A percentile compares a stretch with the other conserved stretches of the same genome.
Evolutionary conservation across 2,329 filamentous ascomycete species (phyloP).

Genomic region (Penicillium digitatum): DNA sequence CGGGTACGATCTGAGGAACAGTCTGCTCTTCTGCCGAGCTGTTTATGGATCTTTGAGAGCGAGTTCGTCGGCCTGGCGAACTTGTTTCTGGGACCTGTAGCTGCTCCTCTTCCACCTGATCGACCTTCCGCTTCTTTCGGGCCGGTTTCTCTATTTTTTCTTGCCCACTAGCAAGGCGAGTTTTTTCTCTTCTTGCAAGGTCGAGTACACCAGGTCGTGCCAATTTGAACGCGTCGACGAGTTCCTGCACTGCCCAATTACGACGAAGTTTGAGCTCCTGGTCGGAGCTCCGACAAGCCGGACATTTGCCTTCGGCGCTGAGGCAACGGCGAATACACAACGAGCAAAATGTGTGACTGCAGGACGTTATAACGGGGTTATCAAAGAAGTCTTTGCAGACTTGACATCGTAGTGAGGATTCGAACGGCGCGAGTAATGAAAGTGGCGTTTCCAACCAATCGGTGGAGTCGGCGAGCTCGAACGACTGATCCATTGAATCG

Average conservation of each 20-base stretch:
- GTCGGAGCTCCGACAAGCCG: constrained; percentile 71
- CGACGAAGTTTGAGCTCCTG: constrained; percentile 80
- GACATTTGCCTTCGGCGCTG: constrained; percentile 79
- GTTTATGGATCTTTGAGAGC: constrained; percentile 26
- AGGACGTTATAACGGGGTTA: constrained; percentile 91
- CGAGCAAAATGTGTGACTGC: constrained; percentile 94
- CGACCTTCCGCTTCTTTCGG: constrained; percentile 37
- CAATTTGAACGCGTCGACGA: constrained; percentile 71
- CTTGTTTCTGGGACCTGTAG: constrained; percentile 31
- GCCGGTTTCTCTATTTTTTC: constrained; percentile 28
- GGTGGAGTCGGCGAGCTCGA: constrained; percentile 44
- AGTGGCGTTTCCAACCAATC: constrained; percentile 50
- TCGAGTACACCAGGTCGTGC: constrained; percentile 61
- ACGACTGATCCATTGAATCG: constrained; percentile 33
- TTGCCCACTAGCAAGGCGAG: constrained; percentile 52
- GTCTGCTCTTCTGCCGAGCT: neutral
- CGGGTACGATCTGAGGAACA: constrained; percentile 5
- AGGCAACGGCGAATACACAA: constrained; percentile 87
- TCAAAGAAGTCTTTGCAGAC: constrained; percentile 97
- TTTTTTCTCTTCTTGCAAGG: constrained; percentile 56
- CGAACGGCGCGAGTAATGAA: constrained; percentile 52
- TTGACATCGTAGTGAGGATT: constrained; percentile 85
- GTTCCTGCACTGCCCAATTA: constrained; percentile 80
- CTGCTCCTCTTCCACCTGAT: constrained; percentile 36
- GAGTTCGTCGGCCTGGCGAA: constrained; percentile 33